Evolutionary conservation across 805 yeast species (phyloP), one percentile per base, ranked within the genome.

Genomic region (Sugiyamaella qingdaonensis): DNA sequence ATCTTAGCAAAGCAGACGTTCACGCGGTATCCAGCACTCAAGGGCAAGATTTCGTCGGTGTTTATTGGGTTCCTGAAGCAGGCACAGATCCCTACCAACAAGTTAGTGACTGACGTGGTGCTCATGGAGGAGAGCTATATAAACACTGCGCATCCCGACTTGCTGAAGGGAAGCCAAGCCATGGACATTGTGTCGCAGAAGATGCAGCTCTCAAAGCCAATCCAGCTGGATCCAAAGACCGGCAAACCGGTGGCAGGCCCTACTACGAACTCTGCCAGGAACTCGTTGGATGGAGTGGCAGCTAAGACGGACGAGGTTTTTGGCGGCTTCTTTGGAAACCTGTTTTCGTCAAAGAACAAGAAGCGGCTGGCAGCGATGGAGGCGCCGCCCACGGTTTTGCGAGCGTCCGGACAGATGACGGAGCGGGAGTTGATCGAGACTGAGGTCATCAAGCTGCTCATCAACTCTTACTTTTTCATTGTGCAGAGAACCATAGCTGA

Each of bases 101-200:
- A 78, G 45, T 88, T 94, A 64, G 96, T 91, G 42, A 72, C 78
- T 45, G 97, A 94, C 69, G 76, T 94, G 49, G 91, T 94, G 58
- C 74, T 73, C 53, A 76, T 95, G 53, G 99, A 94, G 71, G 89
- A 88, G 64, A 86, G 95, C 10, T 94, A 94, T 71, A 90, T 94
- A 63, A 94, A 94, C 73, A 94, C 98, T 4, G 97, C 97, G 1
- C 99, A 94, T 68, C 97, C 98, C 4, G 98, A 94, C 68, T 80
- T 94, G 64, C 77, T 94, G 64, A 90, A 88, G 70, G 98, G 99
- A 48, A 82, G 94, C 21, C 95, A 88, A 66, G 99, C 99, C 2
- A 84, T 94, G 86, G 82, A 88, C 2, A 84, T 90, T 68, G 97
- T 92, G 29, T 82, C 88, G 68, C 97, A 92, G 58, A 85, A 82